Conservation (phyloP, 1,284 basidiomycete species). For the Naganishia sp. region DNA sequence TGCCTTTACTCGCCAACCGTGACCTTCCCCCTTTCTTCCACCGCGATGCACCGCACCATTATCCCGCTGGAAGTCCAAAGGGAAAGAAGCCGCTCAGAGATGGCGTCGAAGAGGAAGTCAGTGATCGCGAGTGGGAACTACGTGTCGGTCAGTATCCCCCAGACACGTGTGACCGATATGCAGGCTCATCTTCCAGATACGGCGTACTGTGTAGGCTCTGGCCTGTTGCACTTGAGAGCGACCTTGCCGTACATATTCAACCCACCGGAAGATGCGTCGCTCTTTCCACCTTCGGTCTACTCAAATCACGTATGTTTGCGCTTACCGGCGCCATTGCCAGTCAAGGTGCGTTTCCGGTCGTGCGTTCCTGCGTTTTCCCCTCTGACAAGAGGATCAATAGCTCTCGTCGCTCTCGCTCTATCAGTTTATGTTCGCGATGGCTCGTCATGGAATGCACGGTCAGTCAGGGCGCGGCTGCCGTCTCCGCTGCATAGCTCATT, state of each 20-base stretch:
- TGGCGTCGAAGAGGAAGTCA: constrained; percentile 46
- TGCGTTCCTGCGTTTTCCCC: neutral
- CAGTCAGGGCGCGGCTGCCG: constrained; percentile 19
- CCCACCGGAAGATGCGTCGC: constrained; percentile 36
- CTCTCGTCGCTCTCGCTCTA: constrained; percentile 48
- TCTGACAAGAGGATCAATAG: constrained; percentile 32
- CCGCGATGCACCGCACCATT: constrained; percentile 1
- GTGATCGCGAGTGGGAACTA: constrained; percentile 53
- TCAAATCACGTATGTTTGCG: constrained; percentile 46
- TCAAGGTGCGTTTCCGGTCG: constrained; percentile 42
- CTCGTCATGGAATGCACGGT: constrained; percentile 54
- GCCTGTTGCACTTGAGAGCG: constrained; percentile 51
- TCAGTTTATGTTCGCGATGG: constrained; percentile 47
- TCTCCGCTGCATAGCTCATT: constrained; percentile 16
- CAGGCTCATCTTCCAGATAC: neutral
- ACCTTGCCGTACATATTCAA: constrained; percentile 51
- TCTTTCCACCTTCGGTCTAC: constrained; percentile 51
- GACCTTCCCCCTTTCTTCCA: constrained; percentile 26
- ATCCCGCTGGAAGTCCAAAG: constrained; percentile 6
- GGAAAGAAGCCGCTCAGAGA: constrained; percentile 27
- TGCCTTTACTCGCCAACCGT: constrained; percentile 8
- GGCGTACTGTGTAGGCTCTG: constrained; percentile 39
- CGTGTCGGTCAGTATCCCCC: constrained; percentile 44
- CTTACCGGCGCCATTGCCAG: constrained; percentile 48
- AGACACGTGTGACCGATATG: no score